Conservation (phyloP, 2,329 filamentous ascomycete species). For the Alternaria incomplexa region DNA sequence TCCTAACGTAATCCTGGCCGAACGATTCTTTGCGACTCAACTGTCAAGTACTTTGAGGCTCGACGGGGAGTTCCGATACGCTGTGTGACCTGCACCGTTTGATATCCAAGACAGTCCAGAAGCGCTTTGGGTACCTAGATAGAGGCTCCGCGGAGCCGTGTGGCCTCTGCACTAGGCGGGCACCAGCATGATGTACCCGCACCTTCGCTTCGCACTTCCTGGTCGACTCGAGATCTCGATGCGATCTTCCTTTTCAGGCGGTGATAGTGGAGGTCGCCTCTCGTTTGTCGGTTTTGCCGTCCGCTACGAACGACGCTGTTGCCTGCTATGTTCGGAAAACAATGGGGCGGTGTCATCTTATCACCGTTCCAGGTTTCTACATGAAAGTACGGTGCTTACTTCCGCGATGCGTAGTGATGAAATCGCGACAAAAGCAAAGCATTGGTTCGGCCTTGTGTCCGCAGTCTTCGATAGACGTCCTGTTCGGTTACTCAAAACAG, state of each 20-base stretch:
- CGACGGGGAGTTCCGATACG: not conserved
- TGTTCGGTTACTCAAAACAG: not conserved
- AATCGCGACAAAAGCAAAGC: not conserved
- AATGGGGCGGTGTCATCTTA: not conserved
- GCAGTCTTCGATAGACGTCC: not conserved
- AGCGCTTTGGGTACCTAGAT: not conserved
- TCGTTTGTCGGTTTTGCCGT: not conserved
- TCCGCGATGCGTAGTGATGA: not conserved
- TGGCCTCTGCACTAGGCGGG: not conserved
- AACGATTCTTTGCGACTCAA: not conserved
- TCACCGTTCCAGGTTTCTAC: not conserved
- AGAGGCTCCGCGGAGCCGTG: not conserved
- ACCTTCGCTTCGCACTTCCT: not conserved
- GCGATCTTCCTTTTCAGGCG: not conserved
- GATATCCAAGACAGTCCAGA: not conserved
- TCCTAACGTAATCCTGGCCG: not conserved
- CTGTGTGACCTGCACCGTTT: not conserved
- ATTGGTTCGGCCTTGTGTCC: not conserved
- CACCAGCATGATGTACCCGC: not conserved
- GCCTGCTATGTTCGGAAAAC: not conserved
- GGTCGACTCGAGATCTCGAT: not conserved
- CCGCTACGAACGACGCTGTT: not conserved
- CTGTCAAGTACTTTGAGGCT: not conserved
- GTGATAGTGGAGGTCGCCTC: not conserved
- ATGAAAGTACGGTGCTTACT: not conserved